phyloP scores from a whole-genome alignment of 352 stramenopile species.

The Thalassiosira exigua region DNA sequence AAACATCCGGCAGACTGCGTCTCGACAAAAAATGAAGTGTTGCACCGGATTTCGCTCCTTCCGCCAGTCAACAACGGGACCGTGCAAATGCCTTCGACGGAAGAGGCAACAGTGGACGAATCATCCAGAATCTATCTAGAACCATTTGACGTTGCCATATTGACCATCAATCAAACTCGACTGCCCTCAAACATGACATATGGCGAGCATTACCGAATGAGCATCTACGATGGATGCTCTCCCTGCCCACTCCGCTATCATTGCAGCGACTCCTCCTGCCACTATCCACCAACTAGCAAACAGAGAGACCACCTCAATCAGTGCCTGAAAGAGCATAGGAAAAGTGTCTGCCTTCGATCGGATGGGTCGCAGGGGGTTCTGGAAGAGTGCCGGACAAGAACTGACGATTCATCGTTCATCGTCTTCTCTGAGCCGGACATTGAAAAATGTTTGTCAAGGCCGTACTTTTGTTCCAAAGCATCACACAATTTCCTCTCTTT shows the following conservation, averaged over 20 bases:
- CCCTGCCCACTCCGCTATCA: conserved; percentile 93
- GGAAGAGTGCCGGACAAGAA: conserved; percentile 27
- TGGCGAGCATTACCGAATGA: conserved; percentile 93
- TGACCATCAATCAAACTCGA: conserved; percentile 92
- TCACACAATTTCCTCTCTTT: conserved; percentile 76
- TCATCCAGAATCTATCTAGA: conserved; percentile 83
- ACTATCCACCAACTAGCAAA: conserved; percentile 71
- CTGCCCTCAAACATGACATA: conserved; percentile 95
- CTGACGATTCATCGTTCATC: conserved; percentile 20
- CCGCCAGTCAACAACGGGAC: conserved; percentile 58
- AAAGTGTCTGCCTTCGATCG: conserved; percentile 71
- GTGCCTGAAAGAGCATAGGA: conserved; percentile 79
- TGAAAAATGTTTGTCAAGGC: conserved; percentile 79
- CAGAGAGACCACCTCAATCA: conserved; percentile 78
- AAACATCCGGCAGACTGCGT: conserved; percentile 88
- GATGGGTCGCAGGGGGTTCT: conserved; percentile 77
- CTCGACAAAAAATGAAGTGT: conserved; percentile 88
- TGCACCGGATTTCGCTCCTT: conserved; percentile 89
- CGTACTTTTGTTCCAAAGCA: conserved; percentile 81
- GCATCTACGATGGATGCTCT: conserved; percentile 94
- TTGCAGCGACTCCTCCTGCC: conserved; percentile 86
- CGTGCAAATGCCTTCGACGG: conserved; percentile 23
- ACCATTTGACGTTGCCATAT: conserved; percentile 89
- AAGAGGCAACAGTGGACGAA: conserved; percentile 51
- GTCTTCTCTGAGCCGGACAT: conserved; percentile 70